phyloP scores from a whole-genome alignment of 148 eudicot species.

The Agrostemma githago region DNA sequence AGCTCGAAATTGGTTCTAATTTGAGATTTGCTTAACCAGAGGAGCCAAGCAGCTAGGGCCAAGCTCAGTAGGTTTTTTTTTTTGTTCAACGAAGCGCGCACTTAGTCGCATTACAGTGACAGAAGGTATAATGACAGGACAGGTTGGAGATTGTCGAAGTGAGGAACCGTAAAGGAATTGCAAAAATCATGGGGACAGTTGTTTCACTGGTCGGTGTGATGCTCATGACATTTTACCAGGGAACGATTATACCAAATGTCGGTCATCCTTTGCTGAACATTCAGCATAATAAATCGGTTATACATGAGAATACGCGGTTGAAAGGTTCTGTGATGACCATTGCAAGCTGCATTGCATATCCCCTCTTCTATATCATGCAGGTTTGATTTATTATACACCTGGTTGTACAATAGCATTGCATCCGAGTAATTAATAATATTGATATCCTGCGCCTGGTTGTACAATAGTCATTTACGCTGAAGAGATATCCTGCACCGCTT shows the following conservation, averaged over 20 bases:
- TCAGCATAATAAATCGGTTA: conserved; percentile 27
- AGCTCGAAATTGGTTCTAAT: too few species aligned
- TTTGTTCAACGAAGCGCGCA: too few species aligned
- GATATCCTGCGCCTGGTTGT: too few species aligned
- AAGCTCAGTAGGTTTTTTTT: too few species aligned
- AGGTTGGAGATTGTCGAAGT: conserved; percentile 59
- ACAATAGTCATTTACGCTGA: conserved; percentile 50
- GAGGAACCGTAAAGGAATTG: conserved; percentile 49
- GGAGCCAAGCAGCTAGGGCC: too few species aligned
- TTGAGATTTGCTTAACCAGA: too few species aligned
- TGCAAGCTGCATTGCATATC: conserved; percentile 67
- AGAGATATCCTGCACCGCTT: conserved; percentile 68
- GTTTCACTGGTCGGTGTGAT: conserved; percentile 59
- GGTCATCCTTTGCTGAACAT: conserved; percentile 44
- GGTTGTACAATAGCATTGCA: too few species aligned
- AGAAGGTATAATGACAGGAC: too few species aligned
- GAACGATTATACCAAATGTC: conserved; percentile 38
- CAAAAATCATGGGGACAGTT: conserved; percentile 56
- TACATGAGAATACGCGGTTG: conserved; percentile 49
- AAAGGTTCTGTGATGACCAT: conserved; percentile 55
- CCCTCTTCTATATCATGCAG: conserved; percentile 82
- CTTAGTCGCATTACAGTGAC: too few species aligned
- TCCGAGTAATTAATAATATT: too few species aligned
- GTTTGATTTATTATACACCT: too few species aligned
- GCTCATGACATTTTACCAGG: conserved; percentile 67